Conservation (phyloP, 2,329 filamentous ascomycete genomes). For the Herpotrichia juniperi region DNA sequence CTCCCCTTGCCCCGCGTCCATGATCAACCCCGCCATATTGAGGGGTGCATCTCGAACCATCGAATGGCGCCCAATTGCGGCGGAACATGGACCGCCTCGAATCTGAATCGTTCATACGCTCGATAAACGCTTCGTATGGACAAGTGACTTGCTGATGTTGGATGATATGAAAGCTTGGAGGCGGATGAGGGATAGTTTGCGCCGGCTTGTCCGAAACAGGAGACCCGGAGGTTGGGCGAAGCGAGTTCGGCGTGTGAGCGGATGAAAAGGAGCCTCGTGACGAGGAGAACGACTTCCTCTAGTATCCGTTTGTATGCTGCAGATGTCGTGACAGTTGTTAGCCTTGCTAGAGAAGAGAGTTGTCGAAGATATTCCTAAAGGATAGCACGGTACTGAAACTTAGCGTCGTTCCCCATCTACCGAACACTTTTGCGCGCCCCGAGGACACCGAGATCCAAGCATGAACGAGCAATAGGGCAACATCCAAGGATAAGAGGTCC, state of each 20-base stretch:
- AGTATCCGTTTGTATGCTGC: constrained; percentile 8
- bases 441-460: neutral
- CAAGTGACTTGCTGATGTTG: constrained; percentile 11
- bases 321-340: too few species aligned
- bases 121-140: constrained; percentile 26
- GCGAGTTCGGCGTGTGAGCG: constrained; percentile 21
- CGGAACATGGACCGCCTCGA: constrained; percentile 7
- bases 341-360: too few species aligned
- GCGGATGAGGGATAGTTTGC: constrained; percentile 13
- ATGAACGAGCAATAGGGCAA: neutral
- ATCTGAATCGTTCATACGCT: neutral
- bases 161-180: neutral
- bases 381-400: too few species aligned
- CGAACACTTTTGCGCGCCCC: neutral
- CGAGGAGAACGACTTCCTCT: constrained; percentile 3
- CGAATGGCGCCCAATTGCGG: neutral
- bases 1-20: constrained; percentile 30
- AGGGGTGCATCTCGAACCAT: constrained; percentile 13
- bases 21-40: constrained; percentile 18
- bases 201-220: constrained; percentile 28
- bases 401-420: too few species aligned
- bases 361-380: too few species aligned
- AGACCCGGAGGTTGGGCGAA: constrained; percentile 16
- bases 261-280: constrained; percentile 9
- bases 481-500: neutral